Conservation (phyloP, 306 rosid species). For the Prosopis cineraria region DNA sequence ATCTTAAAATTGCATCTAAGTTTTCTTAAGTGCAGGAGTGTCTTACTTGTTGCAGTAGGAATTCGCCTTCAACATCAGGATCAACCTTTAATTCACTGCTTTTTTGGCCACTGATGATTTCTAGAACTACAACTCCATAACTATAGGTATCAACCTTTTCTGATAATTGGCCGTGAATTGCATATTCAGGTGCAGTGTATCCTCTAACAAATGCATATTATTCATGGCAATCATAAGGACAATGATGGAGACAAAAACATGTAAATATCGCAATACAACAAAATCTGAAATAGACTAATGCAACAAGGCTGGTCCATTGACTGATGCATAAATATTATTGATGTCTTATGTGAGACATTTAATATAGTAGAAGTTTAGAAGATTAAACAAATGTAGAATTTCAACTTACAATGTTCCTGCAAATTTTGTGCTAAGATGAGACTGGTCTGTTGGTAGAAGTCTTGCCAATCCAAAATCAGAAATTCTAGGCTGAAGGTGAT, state of each 20-base stretch:
- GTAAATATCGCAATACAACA: not conserved
- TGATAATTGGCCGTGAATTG: constrained; percentile 73
- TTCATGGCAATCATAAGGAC: not conserved
- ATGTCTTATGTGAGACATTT: not conserved
- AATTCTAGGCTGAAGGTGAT: constrained; percentile 60
- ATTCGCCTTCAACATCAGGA: constrained; percentile 42
- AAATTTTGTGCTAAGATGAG: constrained; percentile 71
- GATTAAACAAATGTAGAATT: not conserved
- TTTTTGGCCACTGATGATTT: constrained; percentile 66
- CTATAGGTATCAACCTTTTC: constrained; percentile 66
- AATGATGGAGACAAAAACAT: not conserved
- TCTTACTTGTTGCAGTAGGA: constrained; percentile 68
- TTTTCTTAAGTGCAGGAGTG: not conserved
- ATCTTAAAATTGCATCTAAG: not conserved
- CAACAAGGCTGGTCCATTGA: not conserved
- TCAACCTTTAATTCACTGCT: constrained; percentile 48
- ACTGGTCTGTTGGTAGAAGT: constrained; percentile 60
- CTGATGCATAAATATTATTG: not conserved
- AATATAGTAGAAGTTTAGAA: not conserved
- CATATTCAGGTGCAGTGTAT: constrained; percentile 78
- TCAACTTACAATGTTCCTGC: constrained; percentile 74
- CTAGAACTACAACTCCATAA: constrained; percentile 69
- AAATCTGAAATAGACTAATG: not conserved
- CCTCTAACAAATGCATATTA: constrained; percentile 47
- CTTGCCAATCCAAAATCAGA: constrained; percentile 82